Evolutionary conservation across 2,329 filamentous ascomycete genomes (phyloP).

Genomic region (Scytalidium sp.): DNA sequence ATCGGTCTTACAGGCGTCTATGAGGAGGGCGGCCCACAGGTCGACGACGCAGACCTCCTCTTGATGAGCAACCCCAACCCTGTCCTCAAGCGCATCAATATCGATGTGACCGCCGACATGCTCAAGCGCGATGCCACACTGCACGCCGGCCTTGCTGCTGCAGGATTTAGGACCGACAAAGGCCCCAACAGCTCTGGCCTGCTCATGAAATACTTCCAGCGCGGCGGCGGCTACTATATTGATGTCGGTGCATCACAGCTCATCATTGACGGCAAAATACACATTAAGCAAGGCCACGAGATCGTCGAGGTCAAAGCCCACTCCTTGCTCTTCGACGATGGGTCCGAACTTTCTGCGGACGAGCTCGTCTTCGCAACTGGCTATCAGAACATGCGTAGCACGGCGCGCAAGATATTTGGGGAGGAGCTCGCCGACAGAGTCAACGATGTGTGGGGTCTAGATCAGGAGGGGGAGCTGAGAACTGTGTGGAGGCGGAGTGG

Average conservation of each 20-base stretch:
- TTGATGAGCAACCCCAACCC: constrained; percentile 53
- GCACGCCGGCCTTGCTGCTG: constrained; percentile 42
- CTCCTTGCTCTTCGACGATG: constrained; percentile 37
- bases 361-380: constrained; percentile 44
- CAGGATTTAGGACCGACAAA: constrained; percentile 53
- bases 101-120: constrained; percentile 33
- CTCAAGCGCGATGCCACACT: constrained; percentile 31
- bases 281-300: constrained; percentile 41
- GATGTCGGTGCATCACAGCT: constrained; percentile 49
- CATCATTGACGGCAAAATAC: constrained; percentile 49
- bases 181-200: constrained; percentile 52
- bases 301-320: constrained; percentile 38
- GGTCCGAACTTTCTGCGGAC: constrained; percentile 43
- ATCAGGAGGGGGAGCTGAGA: constrained; percentile 41
- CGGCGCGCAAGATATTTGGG: constrained; percentile 44
- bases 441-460: constrained; percentile 43
- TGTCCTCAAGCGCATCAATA: constrained; percentile 57
- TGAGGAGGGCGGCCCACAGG: constrained; percentile 37
- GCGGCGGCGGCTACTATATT: constrained; percentile 56
- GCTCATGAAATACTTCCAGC: constrained; percentile 54
- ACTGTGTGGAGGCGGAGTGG: constrained; percentile 48
- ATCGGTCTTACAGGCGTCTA: constrained; percentile 41
- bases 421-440: constrained; percentile 44
- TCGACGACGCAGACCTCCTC: constrained; percentile 64
- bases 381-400: constrained; percentile 50